A percentile compares a stretch with the other conserved stretches of the same genome.
These are phyloP conservation scores for Lizonia empirigonia DNA, from an alignment of 2,329 filamentous ascomycete species.

Conservation along the genomic window DNA sequence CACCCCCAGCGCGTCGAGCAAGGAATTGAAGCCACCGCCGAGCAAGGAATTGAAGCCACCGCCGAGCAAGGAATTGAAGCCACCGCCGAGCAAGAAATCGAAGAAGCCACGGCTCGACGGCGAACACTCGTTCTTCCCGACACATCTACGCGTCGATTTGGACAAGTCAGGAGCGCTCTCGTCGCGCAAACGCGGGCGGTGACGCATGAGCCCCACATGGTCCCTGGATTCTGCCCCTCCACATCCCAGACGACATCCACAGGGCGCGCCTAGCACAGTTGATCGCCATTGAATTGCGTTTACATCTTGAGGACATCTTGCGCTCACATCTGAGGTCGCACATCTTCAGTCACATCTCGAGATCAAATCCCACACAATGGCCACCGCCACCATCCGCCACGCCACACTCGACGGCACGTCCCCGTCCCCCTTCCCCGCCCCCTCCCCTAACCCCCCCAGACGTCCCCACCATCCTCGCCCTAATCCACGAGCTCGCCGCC, in stretches of 20 bases:
- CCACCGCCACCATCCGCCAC: slow-evolving; percentile 60
- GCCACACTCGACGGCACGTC: slow-evolving; percentile 64
- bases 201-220: slow-evolving; percentile 11
- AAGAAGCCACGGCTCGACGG: slow-evolving; percentile 9
- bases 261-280: slow-evolving; percentile 26
- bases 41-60: no score
- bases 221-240: slow-evolving; percentile 18
- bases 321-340: no score
- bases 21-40: no score
- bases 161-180: slow-evolving; percentile 26
- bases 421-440: background rate
- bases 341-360: no score
- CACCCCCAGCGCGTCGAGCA: no score
- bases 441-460: slow-evolving; percentile 59
- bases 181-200: slow-evolving; percentile 8
- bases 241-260: slow-evolving; percentile 12
- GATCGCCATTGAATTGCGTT: no score
- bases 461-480: slow-evolving; percentile 75
- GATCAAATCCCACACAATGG: no score
- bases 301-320: no score
- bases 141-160: slow-evolving; percentile 26
- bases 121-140: slow-evolving; percentile 27
- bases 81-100: slow-evolving; percentile 8
- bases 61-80: slow-evolving; percentile 3
- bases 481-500: slow-evolving; percentile 84